Evolutionary conservation across 2,329 filamentous ascomycete genomes (phyloP).

Genomic region (Colletotrichum falcatum): DNA sequence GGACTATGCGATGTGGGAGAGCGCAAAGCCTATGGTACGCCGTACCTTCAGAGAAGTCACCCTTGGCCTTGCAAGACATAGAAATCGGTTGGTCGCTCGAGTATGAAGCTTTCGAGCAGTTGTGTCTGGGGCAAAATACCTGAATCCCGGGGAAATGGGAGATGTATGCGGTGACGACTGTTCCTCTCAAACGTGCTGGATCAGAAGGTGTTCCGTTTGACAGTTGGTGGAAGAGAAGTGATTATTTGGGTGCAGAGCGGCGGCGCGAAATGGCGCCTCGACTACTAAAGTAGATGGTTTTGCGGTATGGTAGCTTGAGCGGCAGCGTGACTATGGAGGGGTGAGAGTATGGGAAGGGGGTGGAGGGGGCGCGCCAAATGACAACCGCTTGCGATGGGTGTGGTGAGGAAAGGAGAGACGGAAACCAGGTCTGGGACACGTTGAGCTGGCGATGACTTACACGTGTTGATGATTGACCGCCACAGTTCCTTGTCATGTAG

Average conservation of each 20-base stretch:
- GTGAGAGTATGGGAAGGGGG: neutral
- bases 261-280: neutral
- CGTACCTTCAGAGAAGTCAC: slow-evolving; percentile 2
- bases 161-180: neutral
- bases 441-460: slow-evolving; percentile 26
- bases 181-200: neutral
- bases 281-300: neutral
- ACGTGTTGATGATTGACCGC: slow-evolving; percentile 31
- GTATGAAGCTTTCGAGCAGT: neutral
- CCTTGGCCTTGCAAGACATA: slow-evolving; percentile 1
- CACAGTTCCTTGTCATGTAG: neutral
- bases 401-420: neutral
- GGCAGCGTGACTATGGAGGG: slow-evolving; percentile 20
- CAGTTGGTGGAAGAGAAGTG: neutral
- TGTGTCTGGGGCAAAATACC: neutral
- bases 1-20: neutral
- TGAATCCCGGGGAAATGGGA: neutral
- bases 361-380: slow-evolving; percentile 12
- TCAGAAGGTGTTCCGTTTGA: neutral
- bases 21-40: no score
- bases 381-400: slow-evolving; percentile 19
- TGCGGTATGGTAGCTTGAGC: slow-evolving; percentile 5
- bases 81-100: neutral
- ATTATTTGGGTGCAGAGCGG: neutral
- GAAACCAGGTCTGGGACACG: slow-evolving; percentile 18